Percentiles rank a stretch among this genome's conserved stretches.
These are phyloP conservation scores for Colletotrichum tamarilloi DNA, from an alignment of 2,329 filamentous ascomycete species.

Conservation along the genomic window DNA sequence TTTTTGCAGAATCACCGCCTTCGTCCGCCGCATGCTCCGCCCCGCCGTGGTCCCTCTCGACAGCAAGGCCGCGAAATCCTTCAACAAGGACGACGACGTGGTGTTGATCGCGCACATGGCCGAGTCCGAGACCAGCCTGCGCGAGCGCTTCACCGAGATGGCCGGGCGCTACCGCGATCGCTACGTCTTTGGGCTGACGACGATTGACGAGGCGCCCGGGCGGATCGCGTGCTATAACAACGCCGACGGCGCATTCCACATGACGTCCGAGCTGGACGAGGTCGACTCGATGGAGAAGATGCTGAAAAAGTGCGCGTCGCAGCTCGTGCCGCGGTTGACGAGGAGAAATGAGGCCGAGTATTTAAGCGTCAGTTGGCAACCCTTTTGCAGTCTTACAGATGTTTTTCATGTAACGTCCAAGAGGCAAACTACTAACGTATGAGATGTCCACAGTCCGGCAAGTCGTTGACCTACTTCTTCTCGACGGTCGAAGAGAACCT, in stretches of 20 bases:
- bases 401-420: background rate
- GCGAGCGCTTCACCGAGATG: conserved; percentile 43
- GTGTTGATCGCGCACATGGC: conserved; percentile 54
- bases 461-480: conserved; percentile 51
- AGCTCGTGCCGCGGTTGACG: conserved; percentile 57
- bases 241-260: conserved; percentile 48
- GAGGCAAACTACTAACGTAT: background rate
- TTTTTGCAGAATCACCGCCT: conserved; percentile 41
- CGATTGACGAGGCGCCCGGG: conserved; percentile 30
- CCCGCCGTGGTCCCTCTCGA: conserved; percentile 43
- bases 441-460: conserved; percentile 44
- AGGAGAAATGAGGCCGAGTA: conserved; percentile 55
- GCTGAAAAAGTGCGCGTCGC: conserved; percentile 49
- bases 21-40: conserved; percentile 43
- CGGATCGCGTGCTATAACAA: conserved; percentile 54
- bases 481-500: conserved; percentile 42
- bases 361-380: background rate
- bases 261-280: conserved; percentile 44
- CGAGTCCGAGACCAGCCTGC: conserved; percentile 42
- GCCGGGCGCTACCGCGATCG: conserved; percentile 52
- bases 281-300: conserved; percentile 50
- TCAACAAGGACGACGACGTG: conserved; percentile 52
- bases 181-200: conserved; percentile 52
- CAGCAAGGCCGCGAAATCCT: conserved; percentile 43
- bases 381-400: background rate